phyloP scores from a whole-genome alignment of 2,329 filamentous ascomycete genomes.

The Calycina marina region DNA sequence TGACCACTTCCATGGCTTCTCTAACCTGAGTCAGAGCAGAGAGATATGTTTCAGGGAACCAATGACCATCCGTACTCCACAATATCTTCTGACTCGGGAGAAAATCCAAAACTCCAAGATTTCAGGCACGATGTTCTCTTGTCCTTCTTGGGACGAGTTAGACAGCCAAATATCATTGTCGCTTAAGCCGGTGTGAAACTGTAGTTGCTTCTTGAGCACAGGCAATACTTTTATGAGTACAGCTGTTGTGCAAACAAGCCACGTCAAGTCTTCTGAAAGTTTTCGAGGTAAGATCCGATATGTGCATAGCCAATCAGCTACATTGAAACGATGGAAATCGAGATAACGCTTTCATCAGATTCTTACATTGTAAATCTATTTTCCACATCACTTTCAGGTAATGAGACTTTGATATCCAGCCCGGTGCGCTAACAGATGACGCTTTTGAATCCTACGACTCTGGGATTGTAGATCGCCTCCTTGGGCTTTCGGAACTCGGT shows the following conservation, averaged over 20 bases:
- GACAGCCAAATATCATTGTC: conserved; percentile 63
- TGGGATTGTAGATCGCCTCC: conserved; percentile 43
- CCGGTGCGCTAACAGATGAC: conserved; percentile 73
- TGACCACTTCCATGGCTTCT: conserved; percentile 51
- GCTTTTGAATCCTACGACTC: conserved; percentile 69
- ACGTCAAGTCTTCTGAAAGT: conserved; percentile 45
- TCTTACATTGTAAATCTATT: too few species aligned
- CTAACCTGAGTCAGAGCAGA: conserved; percentile 59
- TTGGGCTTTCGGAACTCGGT: conserved; percentile 40
- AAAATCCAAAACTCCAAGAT: conserved; percentile 56
- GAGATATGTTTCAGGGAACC: conserved; percentile 64
- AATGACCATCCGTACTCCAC: conserved; percentile 71
- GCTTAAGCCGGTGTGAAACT: conserved; percentile 73
- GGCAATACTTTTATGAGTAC: too few species aligned
- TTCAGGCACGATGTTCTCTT: conserved; percentile 55
- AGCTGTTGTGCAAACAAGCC: conserved; percentile 51
- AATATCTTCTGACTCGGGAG: conserved; percentile 62
- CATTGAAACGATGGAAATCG: too few species aligned
- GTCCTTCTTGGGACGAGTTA: conserved; percentile 60
- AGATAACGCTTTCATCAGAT: too few species aligned
- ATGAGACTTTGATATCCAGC: conserved; percentile 32
- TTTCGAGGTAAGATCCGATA: too few species aligned
- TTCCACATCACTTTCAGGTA: too few species aligned
- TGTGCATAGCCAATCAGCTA: too few species aligned
- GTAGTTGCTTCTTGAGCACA: conserved; percentile 61